phyloP scores from a whole-genome alignment of 1,139 yeast genomes.

The Eremothecium coryli region DNA sequence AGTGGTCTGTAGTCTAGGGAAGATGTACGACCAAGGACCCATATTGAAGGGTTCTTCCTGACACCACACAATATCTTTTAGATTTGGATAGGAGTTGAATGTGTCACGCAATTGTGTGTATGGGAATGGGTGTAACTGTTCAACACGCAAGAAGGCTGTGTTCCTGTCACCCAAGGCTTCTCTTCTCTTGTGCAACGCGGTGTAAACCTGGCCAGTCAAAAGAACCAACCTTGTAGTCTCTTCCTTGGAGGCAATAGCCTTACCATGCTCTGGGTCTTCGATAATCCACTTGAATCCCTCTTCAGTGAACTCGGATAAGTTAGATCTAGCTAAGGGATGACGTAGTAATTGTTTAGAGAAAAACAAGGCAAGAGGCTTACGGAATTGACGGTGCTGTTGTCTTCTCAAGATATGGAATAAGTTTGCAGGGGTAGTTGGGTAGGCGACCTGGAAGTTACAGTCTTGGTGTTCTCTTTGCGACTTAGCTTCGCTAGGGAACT shows the following conservation, averaged over 20 bases:
- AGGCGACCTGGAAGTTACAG: conserved; percentile 94
- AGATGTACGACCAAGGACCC: conserved; percentile 76
- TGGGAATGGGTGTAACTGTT: conserved; percentile 99
- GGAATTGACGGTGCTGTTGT: conserved; percentile 98
- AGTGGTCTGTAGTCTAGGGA: conserved; percentile 74
- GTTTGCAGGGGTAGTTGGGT: conserved; percentile 97
- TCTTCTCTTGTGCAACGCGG: conserved; percentile 86
- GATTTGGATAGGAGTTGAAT: conserved; percentile 67
- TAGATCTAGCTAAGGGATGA: conserved; percentile 94
- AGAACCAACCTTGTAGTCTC: conserved; percentile 83
- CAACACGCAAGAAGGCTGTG: conserved; percentile 83
- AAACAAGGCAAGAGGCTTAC: conserved; percentile 85
- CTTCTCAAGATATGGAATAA: conserved; percentile 95
- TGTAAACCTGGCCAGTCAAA: conserved; percentile 88
- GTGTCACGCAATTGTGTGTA: conserved; percentile 85
- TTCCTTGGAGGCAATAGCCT: conserved; percentile 63
- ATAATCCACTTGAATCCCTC: conserved; percentile 92
- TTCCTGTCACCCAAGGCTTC: conserved; percentile 62
- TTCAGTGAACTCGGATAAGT: conserved; percentile 75
- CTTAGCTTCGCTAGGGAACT: conserved; percentile 82
- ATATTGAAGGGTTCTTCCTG: conserved; percentile 99
- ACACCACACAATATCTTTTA: conserved; percentile 89
- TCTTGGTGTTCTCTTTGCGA: conserved; percentile 97
- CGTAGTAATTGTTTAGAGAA: conserved; percentile 92
- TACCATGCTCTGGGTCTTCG: conserved; percentile 81